Conservation (phyloP, 495 filamentous ascomycete species). For the Margaritispora aquatica region DNA sequence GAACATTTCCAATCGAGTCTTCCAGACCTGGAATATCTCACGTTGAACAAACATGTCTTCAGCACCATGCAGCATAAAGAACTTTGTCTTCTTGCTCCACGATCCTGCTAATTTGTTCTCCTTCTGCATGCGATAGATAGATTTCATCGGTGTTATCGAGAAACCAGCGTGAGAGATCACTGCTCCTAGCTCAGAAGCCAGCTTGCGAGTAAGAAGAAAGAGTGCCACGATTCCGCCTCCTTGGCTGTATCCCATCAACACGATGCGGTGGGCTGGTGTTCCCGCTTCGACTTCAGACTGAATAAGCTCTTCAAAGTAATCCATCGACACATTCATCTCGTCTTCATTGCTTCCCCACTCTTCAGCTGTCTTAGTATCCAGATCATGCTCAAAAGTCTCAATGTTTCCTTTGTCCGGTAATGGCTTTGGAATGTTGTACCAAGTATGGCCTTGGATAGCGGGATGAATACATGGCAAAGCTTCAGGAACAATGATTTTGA, state of each 20-base stretch:
- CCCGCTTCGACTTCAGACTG: background rate
- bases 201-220: slow-evolving; percentile 3
- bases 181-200: slow-evolving; percentile 1
- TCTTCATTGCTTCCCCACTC: background rate
- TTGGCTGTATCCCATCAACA: slow-evolving; percentile 13
- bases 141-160: background rate
- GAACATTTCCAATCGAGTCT: slow-evolving; percentile 1
- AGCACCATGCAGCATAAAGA: slow-evolving; percentile 13
- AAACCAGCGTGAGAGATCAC: slow-evolving; percentile 12
- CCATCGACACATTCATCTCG: slow-evolving; percentile 8
- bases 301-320: slow-evolving; percentile 13
- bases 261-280: slow-evolving; percentile 1
- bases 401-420: slow-evolving; percentile 1
- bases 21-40: slow-evolving; percentile 3
- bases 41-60: slow-evolving; percentile 6
- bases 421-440: slow-evolving; percentile 12
- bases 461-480: slow-evolving; percentile 7
- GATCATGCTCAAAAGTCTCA: background rate
- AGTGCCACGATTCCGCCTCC: slow-evolving; percentile 1
- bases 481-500: slow-evolving; percentile 10
- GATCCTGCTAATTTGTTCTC: slow-evolving; percentile 1
- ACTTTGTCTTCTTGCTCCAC: slow-evolving; percentile 9
- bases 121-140: slow-evolving; percentile 1
- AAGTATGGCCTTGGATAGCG: background rate
- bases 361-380: background rate